Conservation (phyloP, 2,329 filamentous ascomycete genomes). For the Lachnellula occidentalis region DNA sequence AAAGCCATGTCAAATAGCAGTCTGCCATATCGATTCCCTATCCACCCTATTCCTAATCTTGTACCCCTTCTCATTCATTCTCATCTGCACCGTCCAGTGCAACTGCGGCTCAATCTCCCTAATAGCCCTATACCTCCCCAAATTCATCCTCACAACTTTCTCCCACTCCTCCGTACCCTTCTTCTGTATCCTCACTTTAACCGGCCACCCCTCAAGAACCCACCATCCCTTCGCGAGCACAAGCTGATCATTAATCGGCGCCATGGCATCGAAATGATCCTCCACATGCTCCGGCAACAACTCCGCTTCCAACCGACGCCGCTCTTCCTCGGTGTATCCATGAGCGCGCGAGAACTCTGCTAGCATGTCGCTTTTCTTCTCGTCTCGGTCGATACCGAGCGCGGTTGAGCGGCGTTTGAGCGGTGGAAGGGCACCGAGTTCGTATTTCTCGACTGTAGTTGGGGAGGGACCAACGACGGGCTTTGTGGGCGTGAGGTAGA, state of each 20-base stretch:
- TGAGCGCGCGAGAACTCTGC: neutral
- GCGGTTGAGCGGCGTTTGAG: conserved; percentile 30
- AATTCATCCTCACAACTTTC: conserved; percentile 34
- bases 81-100: conserved; percentile 40
- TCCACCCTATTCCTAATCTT: conserved; percentile 29
- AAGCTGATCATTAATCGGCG: conserved; percentile 38
- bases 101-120: conserved; percentile 35
- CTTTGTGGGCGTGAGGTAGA: conserved; percentile 29
- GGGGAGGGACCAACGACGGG: conserved; percentile 34
- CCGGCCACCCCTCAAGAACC: conserved; percentile 39
- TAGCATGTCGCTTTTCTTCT: conserved; percentile 19
- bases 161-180: conserved; percentile 32
- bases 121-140: conserved; percentile 34
- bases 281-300: conserved; percentile 37
- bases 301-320: conserved; percentile 10
- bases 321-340: conserved; percentile 1
- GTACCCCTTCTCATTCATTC: conserved; percentile 34
- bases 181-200: conserved; percentile 35
- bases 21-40: conserved; percentile 32
- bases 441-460: conserved; percentile 33
- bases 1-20: conserved; percentile 3
- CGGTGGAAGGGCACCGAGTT: conserved; percentile 30
- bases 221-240: conserved; percentile 36
- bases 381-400: conserved; percentile 23
- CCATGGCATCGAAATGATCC: conserved; percentile 38